Base-by-base conservation (phyloP, 1,284 basidiomycete genomes). In the Trametes versicolor region DNA sequence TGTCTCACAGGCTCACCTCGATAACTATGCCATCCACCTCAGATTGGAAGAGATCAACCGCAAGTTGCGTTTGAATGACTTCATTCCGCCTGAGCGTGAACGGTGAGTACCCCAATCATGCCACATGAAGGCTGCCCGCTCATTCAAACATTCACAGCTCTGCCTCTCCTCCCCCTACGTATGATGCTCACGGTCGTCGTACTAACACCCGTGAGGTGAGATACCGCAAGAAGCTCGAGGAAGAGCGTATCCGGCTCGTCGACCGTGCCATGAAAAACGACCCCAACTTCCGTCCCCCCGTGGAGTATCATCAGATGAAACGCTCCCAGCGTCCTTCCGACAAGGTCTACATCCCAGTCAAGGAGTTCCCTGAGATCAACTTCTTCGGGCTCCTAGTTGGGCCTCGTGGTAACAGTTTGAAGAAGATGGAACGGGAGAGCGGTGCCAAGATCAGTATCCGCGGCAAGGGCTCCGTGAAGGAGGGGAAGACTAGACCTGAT, bases 301-400 rank as follows among this genome's bases (percentile, higher is more conserved):
- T 95, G 64, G 96, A 98, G 78, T 98, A 97, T 76, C 94, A 98
- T 66, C 95, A 97, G 77, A 93, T 95, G 75, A 95, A 96, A 76
- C 91, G 94, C 54, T 94, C 93, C 43, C 92, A 94, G 65, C 89
- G 95, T 56, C 96, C 96, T 17, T 93, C 92, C 53, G 98, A 99
- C 67, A 99, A 99, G 80, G 97, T 99, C 64, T 99, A 99, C 77
- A 97, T 99, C 68, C 98, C 98, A 32, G 96, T 99, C 75, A 98
- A 99, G 78, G 98, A 99, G 81, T 99, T 99, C 75, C 98, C 98
- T 5, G 97, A 99, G 80, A 99, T 99, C 85, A 99, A 99, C 80
- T 99, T 99, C 80, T 99, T 99, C 74, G 98, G 98, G 73, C 84
- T 99, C 65, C 88, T 99, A 65, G 97, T 99, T 68, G 98, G 98